A percentile compares a stretch with the other conserved stretches of the same genome.
phyloP scores from a whole-genome alignment of 2,329 filamentous ascomycete genomes.

The Aspergillus texensis region DNA sequence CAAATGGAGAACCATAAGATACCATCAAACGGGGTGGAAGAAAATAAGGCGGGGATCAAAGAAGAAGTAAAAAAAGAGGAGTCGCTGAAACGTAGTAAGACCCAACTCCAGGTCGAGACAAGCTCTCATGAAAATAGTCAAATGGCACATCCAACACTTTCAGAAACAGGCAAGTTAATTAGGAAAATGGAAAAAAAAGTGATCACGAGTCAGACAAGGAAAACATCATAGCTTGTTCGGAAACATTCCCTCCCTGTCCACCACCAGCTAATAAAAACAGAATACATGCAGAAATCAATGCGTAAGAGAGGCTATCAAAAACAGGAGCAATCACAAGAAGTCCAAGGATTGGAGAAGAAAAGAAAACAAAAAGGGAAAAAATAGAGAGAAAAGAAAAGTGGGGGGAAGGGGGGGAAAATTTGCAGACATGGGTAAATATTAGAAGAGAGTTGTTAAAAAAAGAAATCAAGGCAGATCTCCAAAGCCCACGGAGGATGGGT shows the following conservation, averaged over 20 bases:
- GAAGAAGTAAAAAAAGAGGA: conserved; percentile 9
- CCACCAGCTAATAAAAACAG: conserved; percentile 22
- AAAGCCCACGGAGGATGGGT: background rate
- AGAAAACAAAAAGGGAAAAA: conserved; percentile 19
- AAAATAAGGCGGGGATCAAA: background rate
- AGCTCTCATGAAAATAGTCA: conserved; percentile 24
- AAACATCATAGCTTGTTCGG: conserved; percentile 31
- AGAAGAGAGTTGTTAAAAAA: conserved; percentile 1
- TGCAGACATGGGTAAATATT: conserved; percentile 8
- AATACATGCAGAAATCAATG: conserved; percentile 29
- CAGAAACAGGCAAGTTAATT: conserved; percentile 21
- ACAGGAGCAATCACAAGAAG: conserved; percentile 23
- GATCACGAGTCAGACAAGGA: conserved; percentile 23
- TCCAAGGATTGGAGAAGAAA: conserved; percentile 23
- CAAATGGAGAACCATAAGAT: conserved; percentile 6
- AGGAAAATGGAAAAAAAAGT: conserved; percentile 17
- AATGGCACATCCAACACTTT: conserved; percentile 22
- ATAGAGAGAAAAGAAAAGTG: conserved; percentile 23
- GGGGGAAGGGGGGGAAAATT: conserved; percentile 32
- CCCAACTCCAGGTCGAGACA: conserved; percentile 20
- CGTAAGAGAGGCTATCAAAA: conserved; percentile 23
- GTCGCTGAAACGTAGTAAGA: conserved; percentile 17
- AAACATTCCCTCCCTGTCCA: conserved; percentile 29
- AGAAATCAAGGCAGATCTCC: background rate
- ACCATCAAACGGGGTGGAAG: conserved; percentile 8